Evolutionary conservation across 345 rosid genomes (phyloP).

Genomic region (Arabidopsis arenosa): DNA sequence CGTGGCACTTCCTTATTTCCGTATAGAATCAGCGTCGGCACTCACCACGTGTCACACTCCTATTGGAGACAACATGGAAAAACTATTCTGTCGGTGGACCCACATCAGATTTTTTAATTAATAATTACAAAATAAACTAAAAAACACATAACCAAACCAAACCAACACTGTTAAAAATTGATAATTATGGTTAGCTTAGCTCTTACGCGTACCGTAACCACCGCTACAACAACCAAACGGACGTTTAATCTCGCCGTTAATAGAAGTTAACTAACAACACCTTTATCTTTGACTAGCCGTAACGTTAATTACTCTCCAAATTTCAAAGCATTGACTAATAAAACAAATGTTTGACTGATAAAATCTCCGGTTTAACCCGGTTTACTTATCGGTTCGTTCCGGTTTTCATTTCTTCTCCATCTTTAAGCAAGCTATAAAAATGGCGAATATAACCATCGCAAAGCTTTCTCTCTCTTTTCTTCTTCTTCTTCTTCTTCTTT

Average conservation of each 20-base stretch:
- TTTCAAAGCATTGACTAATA: conserved; percentile 29
- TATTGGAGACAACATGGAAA: conserved; percentile 14
- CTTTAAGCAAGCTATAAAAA: conserved; percentile 26
- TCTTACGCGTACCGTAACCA: conserved; percentile 44
- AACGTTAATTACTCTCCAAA: conserved; percentile 34
- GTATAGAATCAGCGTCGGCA: conserved; percentile 32
- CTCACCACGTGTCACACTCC: background rate
- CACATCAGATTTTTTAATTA: background rate
- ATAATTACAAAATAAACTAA: background rate
- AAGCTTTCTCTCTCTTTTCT: conserved; percentile 1
- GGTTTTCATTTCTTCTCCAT: conserved; percentile 4
- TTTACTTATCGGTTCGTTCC: conserved; percentile 15
- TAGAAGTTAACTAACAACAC: conserved; percentile 9
- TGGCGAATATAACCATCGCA: conserved; percentile 16
- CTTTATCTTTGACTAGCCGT: conserved; percentile 31
- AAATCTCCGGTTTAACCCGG: conserved; percentile 13
- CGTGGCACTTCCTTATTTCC: conserved; percentile 38
- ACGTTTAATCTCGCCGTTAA: conserved; percentile 36
- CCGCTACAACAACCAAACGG: conserved; percentile 41
- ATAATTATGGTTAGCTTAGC: conserved; percentile 37
- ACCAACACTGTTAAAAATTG: conserved; percentile 17
- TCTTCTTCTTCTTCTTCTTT: conserved; percentile 11
- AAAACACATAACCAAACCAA: background rate
- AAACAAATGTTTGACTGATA: background rate
- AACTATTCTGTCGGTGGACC: conserved; percentile 47